Evolutionary conservation across 164 flowering plant genomes (phyloP).

Genomic region (Protea cynaroides): DNA sequence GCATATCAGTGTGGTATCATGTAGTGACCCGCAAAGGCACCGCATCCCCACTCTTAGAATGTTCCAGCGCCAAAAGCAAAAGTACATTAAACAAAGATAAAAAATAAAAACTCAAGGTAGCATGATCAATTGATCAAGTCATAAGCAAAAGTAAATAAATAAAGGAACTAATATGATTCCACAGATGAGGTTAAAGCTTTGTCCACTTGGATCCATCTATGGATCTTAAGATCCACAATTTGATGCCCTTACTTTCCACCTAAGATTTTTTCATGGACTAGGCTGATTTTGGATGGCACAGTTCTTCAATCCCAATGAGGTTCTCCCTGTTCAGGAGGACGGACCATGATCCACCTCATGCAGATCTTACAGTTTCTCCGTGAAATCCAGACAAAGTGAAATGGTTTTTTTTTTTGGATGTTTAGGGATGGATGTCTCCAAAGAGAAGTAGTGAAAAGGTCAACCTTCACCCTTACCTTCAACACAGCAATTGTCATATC

Average conservation of each 20-base stretch:
- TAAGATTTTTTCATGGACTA: not conserved
- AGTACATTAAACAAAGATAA: too few species aligned
- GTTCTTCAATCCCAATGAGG: not conserved
- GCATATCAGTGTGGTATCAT: too few species aligned
- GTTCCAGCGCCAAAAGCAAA: too few species aligned
- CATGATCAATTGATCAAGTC: not conserved
- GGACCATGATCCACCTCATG: not conserved
- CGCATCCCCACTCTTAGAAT: too few species aligned
- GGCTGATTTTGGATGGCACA: constrained; percentile 1
- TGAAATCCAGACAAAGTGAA: too few species aligned
- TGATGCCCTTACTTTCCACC: not conserved
- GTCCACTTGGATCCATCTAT: not conserved
- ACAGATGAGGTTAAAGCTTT: not conserved
- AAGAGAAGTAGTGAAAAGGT: too few species aligned
- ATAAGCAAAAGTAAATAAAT: not conserved
- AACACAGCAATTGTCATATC: constrained; percentile 91
- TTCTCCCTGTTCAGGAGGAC: too few species aligned
- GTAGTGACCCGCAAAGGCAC: too few species aligned
- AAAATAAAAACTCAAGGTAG: too few species aligned
- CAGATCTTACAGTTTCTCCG: too few species aligned
- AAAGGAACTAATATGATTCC: not conserved
- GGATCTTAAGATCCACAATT: not conserved
- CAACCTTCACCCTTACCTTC: constrained; percentile 45
- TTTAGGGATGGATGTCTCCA: too few species aligned
- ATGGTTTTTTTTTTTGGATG: too few species aligned